Evolutionary conservation across 768 basidiomycete genomes (phyloP).

Genomic region (Cystofilobasidium capitatum): DNA sequence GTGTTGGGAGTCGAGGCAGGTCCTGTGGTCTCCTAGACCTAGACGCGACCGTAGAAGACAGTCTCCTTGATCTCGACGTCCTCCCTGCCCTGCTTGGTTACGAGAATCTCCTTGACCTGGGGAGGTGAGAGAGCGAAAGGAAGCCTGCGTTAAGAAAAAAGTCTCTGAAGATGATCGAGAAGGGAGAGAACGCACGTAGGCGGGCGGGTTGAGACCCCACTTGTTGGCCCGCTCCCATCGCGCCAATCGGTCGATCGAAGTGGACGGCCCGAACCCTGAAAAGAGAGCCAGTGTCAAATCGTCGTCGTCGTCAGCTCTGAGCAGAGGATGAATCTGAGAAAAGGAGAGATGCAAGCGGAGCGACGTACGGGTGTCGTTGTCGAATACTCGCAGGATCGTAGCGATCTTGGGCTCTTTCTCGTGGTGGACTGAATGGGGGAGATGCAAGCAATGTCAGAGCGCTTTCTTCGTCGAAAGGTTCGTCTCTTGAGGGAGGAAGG

Average conservation of each 20-base stretch:
- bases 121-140: background rate
- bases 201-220: background rate
- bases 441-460: too few species aligned
- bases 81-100: background rate
- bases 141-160: background rate
- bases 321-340: background rate
- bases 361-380: conserved; percentile 7
- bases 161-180: background rate
- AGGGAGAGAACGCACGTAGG: background rate
- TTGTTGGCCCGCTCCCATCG: conserved; percentile 10
- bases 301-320: too few species aligned
- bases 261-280: conserved; percentile 1
- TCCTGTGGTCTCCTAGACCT: too few species aligned
- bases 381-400: conserved; percentile 11
- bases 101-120: conserved; percentile 7
- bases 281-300: too few species aligned
- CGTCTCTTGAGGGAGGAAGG: background rate
- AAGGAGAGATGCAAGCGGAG: background rate
- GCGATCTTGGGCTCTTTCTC: background rate
- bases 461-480: background rate
- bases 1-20: too few species aligned
- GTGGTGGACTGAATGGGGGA: background rate
- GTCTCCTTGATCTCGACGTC: background rate
- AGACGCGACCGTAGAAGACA: conserved; percentile 6
- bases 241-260: background rate